Evolutionary conservation across 345 rosid genomes (phyloP), one percentile per base, ranked within the genome.

Genomic region (Rhodamnia argentea): DNA sequence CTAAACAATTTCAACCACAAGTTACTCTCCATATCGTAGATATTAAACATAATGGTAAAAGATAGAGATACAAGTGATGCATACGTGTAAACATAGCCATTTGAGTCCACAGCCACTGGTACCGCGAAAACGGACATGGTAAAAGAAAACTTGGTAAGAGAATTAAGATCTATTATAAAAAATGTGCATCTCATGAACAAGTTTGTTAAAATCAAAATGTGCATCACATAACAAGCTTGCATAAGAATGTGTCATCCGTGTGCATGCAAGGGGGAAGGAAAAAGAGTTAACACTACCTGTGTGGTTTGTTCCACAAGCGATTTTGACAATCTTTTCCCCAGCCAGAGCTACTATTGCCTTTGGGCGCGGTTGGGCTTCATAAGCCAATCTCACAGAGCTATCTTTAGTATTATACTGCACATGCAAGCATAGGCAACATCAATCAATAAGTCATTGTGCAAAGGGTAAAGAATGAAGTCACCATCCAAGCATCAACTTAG

Each of bases 41-140:
- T 44, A 56, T 52, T 64, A 64, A 88, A 86, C 26, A 59, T 29
- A 75, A 59, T 60, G 59, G 83, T 24, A 82, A 70, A 84, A 84
- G 54, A 59, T 51, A 52, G 81, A 32, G 70, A 11, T 15, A 82
- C 37, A 83, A 83, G 82, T 60, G 81, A 81, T 20, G 89, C 99
- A 92, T 91, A 97, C 99, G 99, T 96, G 96, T 95, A 97, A 86
- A 97, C 99, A 90, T 85, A 90, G 59, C 99, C 99, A 86, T 93
- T 94, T 87, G 96, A 91, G 90, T 94, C 98, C 27, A 93, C 98
- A 86, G 99, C 98, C 92, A 97, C 99, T 96, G 94, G 59, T 90
- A 83, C 82, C 85, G 90, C 59, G 90, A 89, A 83, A 8, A 89
- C 23, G 85, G 50, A 75, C 53, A 40, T 83, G 42, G 82, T 5